These are phyloP conservation scores for Metarhizium sp. DNA, from an alignment of 2,329 filamentous ascomycete genomes.

Conservation along the genomic window DNA sequence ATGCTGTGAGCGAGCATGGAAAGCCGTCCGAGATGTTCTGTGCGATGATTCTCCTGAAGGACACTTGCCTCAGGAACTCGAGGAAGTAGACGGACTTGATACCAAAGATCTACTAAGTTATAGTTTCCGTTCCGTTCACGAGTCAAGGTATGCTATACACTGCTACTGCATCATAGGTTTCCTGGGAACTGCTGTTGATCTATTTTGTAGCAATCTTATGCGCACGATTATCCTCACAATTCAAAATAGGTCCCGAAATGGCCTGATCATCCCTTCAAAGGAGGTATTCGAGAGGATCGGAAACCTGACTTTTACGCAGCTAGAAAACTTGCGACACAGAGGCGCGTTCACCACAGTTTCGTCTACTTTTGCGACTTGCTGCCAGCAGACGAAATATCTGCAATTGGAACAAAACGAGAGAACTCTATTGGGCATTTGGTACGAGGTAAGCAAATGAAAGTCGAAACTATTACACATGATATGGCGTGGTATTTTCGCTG, in stretches of 20 bases:
- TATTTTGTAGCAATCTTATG: constrained; percentile 54
- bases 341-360: constrained; percentile 92
- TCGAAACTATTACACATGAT: not conserved
- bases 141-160: constrained; percentile 59
- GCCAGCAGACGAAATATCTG: constrained; percentile 49
- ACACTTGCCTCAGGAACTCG: constrained; percentile 67
- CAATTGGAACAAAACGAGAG: constrained; percentile 22
- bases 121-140: constrained; percentile 90
- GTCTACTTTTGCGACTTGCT: constrained; percentile 76
- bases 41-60: constrained; percentile 95
- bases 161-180: not conserved
- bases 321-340: constrained; percentile 75
- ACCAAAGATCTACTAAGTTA: constrained; percentile 90
- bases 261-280: constrained; percentile 36
- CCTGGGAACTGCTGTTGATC: not conserved
- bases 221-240: constrained; percentile 49
- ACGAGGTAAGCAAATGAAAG: constrained; percentile 39
- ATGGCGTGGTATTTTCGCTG: not conserved
- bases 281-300: constrained; percentile 59
- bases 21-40: constrained; percentile 62
- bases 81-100: constrained; percentile 60
- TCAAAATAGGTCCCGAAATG: constrained; percentile 33
- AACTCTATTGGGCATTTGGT: constrained; percentile 57
- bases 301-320: constrained; percentile 67
- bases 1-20: constrained; percentile 65